These are phyloP conservation scores for Malassezia restricta DNA, from an alignment of 1,284 basidiomycete genomes.

Conservation along the genomic window DNA sequence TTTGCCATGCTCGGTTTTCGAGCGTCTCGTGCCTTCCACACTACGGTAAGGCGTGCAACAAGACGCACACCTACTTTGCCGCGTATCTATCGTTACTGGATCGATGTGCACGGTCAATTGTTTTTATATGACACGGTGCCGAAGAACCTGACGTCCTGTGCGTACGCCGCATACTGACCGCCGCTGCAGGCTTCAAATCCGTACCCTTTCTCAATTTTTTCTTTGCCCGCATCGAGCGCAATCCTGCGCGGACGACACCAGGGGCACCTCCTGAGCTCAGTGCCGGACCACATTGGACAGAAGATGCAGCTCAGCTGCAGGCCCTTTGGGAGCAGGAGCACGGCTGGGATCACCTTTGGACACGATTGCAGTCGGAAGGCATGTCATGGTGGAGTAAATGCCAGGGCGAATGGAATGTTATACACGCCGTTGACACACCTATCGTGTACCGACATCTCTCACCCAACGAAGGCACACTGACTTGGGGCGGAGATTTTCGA, in stretches of 20 bases:
- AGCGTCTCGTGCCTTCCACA: no score
- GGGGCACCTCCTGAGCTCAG: neutral
- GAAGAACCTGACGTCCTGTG: constrained; percentile 44
- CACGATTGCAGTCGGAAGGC: constrained; percentile 20
- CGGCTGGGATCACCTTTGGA: constrained; percentile 6
- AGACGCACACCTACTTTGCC: neutral
- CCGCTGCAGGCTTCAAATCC: constrained; percentile 16
- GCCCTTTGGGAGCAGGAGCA: constrained; percentile 7
- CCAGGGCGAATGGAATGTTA: constrained; percentile 37
- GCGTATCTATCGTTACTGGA: constrained; percentile 39
- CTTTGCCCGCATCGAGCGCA: constrained; percentile 7
- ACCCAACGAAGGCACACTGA: constrained; percentile 1
- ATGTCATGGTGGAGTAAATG: constrained; percentile 41
- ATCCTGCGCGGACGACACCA: neutral
- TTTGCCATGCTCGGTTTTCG: no score
- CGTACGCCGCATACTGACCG: constrained; percentile 4
- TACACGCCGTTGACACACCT: constrained; percentile 38
- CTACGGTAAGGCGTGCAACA: neutral
- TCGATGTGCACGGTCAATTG: constrained; percentile 44
- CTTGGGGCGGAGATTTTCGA: constrained; percentile 12
- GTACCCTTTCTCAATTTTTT: constrained; percentile 16
- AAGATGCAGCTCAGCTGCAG: constrained; percentile 7
- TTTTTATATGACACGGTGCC: constrained; percentile 40
- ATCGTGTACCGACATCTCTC: constrained; percentile 41
- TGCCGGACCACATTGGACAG: constrained; percentile 5